A percentile compares a stretch with the other conserved stretches of the same genome.
These are phyloP conservation scores for Haematococcus lacustris DNA, from an alignment of 139 green algal genomes.

Conservation along the genomic window DNA sequence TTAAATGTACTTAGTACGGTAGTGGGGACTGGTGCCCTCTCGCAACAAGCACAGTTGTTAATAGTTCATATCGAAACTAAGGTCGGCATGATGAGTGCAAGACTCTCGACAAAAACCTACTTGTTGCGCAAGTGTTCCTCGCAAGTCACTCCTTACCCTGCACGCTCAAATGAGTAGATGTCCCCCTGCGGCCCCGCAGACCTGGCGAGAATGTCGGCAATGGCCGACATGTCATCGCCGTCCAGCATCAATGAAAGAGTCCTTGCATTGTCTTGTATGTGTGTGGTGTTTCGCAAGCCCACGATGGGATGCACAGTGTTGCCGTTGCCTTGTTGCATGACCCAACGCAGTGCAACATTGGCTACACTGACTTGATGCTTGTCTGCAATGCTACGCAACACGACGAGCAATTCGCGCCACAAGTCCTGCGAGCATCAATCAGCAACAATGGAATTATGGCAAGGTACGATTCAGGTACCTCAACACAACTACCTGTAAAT, in stretches of 20 bases:
- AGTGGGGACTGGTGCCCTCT: no score
- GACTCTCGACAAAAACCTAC: no score
- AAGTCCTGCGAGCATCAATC: slow-evolving; percentile 14
- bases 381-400: slow-evolving; percentile 30
- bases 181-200: slow-evolving; percentile 32
- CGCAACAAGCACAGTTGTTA: no score
- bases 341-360: slow-evolving; percentile 46
- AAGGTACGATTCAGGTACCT: not conserved
- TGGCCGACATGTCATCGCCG: slow-evolving; percentile 18
- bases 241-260: slow-evolving; percentile 27
- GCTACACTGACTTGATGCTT: slow-evolving; percentile 39
- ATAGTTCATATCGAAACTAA: no score
- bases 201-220: slow-evolving; percentile 28
- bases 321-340: slow-evolving; percentile 43
- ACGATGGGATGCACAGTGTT: slow-evolving; percentile 40
- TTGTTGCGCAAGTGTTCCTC: no score
- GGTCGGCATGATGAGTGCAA: no score
- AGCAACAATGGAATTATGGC: not conserved
- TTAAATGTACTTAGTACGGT: no score
- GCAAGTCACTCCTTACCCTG: slow-evolving; percentile 18
- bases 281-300: slow-evolving; percentile 27
- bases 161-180: slow-evolving; percentile 43
- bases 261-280: slow-evolving; percentile 41
- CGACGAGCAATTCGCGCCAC: slow-evolving; percentile 42
- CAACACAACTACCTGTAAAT: not conserved